Base-by-base conservation (phyloP, 2,329 filamentous ascomycete species). In the Xylaria sp. region DNA sequence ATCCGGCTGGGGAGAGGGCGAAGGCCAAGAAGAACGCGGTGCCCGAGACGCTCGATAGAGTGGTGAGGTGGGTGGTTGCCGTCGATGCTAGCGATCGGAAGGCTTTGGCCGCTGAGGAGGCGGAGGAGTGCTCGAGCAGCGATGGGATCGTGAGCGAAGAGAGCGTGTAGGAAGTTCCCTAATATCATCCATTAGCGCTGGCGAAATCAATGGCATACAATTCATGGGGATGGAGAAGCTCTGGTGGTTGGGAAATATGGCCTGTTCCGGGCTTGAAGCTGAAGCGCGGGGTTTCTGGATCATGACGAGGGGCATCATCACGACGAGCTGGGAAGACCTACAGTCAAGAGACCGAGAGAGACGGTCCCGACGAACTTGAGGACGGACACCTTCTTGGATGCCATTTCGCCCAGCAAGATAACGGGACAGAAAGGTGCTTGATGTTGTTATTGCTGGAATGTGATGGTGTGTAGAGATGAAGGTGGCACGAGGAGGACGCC, bases 341-440 rank as follows among this genome's bases (percentile, higher is more conserved):
- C 94, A 68, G 94, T 97, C 80, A 97, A 83, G 65, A 98, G 86
- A 71, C 95, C 95, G 66, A 98, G 86, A 75, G 92, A 95, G 73
- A 97, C 88, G 60, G 93, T 97, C 77, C 95, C 95, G 74, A 98
- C 92, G 80, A 98, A 97, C 84, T 98, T 98, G 83, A 92, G 89
- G 80, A 92, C 83, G 64, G 93, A 90, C 77, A 97, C 85, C 77
- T 89, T 89, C 75, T 86, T 89, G 75, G 87, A 88, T 75, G 88
- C 85, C 88, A 93, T 92, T 80, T 78, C 84, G 63, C 64, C 76
- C 68, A 66, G 64, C 45, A 63, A 69, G 48, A 64, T 65, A 60
- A 48, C 61, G 50, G 47, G 30, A 17, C 6, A 57, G 32, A 8
- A 55, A 36, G n/a, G 14, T 21, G 27, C 54, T 19, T 17, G 54